A percentile compares a stretch with the other conserved stretches of the same genome.
Evolutionary conservation across 2,329 filamentous ascomycete genomes (phyloP).

Genomic region (Drechslerella stenobrocha): DNA sequence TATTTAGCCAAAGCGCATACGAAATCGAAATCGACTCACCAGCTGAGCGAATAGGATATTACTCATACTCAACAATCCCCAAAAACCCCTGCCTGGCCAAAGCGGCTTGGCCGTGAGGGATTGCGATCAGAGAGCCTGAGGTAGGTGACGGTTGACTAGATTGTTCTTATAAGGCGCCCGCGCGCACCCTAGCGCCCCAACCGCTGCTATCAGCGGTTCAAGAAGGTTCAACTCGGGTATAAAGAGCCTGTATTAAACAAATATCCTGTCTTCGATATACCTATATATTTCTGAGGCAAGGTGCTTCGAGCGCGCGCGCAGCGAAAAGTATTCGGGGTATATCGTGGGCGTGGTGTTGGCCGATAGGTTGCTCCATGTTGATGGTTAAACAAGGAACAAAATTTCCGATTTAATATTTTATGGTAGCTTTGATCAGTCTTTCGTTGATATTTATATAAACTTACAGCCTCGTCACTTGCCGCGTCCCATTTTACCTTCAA

Average conservation of each 20-base stretch:
- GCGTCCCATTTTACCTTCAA: background rate
- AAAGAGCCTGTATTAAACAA: background rate
- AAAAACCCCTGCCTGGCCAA: slow-evolving; percentile 1
- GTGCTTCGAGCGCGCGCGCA: background rate
- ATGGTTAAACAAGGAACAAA: background rate
- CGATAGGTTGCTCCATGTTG: background rate
- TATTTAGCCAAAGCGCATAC: background rate
- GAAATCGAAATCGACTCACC: slow-evolving; percentile 4
- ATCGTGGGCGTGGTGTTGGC: too few species aligned
- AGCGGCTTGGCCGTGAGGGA: background rate
- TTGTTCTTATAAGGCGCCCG: background rate
- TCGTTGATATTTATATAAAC: background rate
- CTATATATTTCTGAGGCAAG: background rate
- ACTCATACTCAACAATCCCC: background rate
- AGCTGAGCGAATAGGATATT: background rate
- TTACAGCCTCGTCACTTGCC: background rate
- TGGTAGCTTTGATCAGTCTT: background rate
- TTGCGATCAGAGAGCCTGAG: background rate
- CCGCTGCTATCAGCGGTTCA: background rate
- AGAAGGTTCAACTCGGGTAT: slow-evolving; percentile 7
- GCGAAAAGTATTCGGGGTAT: background rate
- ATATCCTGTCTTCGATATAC: background rate
- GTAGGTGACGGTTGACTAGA: background rate
- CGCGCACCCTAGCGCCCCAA: background rate
- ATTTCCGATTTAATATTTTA: too few species aligned